Percentiles rank a stretch among this genome's conserved stretches.
These are phyloP conservation scores for Ustilago trichophora DNA, from an alignment of 1,284 basidiomycete genomes.

Conservation along the genomic window DNA sequence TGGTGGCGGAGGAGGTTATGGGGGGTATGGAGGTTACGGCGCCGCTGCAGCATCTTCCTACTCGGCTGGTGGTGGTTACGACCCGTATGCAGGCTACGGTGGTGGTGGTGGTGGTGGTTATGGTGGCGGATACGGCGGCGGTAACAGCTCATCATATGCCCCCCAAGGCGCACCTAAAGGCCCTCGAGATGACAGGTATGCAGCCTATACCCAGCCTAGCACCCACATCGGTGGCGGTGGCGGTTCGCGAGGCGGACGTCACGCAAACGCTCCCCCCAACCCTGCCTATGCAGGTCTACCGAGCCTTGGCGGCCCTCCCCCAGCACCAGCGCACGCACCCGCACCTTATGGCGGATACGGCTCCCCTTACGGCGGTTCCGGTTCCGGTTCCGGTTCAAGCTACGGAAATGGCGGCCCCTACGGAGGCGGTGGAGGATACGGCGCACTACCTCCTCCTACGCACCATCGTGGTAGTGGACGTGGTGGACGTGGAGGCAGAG, in stretches of 20 bases:
- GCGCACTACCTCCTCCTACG: conserved; percentile 4
- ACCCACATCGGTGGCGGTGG: conserved; percentile 8
- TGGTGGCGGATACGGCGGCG: conserved; percentile 14
- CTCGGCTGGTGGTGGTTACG: conserved; percentile 9
- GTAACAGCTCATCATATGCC: background rate
- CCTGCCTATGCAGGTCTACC: conserved; percentile 27
- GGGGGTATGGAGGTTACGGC: conserved; percentile 11
- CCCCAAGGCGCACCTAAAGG: conserved; percentile 6
- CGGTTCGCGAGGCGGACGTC: conserved; percentile 15
- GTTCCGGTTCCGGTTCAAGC: background rate
- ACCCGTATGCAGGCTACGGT: conserved; percentile 34
- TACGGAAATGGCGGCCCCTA: conserved; percentile 20
- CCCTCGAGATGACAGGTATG: conserved; percentile 24
- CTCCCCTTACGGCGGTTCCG: conserved; percentile 40
- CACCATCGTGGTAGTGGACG: background rate
- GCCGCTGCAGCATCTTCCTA: conserved; percentile 9
- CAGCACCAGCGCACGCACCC: conserved; percentile 4
- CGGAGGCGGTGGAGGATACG: conserved; percentile 30
- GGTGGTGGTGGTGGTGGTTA: conserved; percentile 1
- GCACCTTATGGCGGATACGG: background rate
- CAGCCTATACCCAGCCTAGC: conserved; percentile 23
- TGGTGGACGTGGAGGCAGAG: conserved; percentile 6
- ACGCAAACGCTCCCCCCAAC: conserved; percentile 5
- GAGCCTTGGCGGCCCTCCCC: conserved; percentile 20
- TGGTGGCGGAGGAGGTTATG: conserved; percentile 5